Conservation (phyloP, 176 grass and related monocot genomes). For the Ananas comosus region DNA sequence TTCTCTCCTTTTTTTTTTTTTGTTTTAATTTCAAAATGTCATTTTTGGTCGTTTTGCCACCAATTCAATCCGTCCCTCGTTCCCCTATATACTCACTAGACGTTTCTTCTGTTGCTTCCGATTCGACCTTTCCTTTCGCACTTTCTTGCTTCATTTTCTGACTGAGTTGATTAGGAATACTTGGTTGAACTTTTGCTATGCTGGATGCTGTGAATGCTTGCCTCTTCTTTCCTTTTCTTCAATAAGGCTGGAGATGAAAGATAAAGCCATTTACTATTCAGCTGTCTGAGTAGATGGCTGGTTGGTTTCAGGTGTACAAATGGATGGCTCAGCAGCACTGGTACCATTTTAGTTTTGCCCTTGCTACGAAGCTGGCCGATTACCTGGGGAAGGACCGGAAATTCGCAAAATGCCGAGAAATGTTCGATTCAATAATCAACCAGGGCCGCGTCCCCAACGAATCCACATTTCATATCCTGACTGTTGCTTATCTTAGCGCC, state of each 20-base stretch:
- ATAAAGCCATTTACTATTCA: constrained; percentile 1
- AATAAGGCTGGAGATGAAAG: background rate
- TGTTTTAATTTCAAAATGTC: background rate
- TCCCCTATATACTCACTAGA: background rate
- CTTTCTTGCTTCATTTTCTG: background rate
- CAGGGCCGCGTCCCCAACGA: constrained; percentile 75
- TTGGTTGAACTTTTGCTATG: background rate
- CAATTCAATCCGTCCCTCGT: background rate
- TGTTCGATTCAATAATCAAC: constrained; percentile 65
- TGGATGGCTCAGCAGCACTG: constrained; percentile 90
- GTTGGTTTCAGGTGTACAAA: constrained; percentile 71
- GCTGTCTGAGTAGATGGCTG: constrained; percentile 21
- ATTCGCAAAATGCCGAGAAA: constrained; percentile 62
- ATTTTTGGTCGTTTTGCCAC: background rate
- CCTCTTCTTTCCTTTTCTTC: background rate
- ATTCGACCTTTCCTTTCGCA: too few species aligned
- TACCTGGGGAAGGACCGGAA: constrained; percentile 82
- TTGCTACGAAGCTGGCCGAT: constrained; percentile 69
- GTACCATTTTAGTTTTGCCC: constrained; percentile 81
- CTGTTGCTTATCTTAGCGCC: constrained; percentile 65
- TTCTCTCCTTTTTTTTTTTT: background rate
- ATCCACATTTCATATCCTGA: constrained; percentile 88
- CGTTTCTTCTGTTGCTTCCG: background rate
- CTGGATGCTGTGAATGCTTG: background rate
- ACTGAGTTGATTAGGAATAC: background rate